Conservation (phyloP, 768 basidiomycete genomes). For the Kwoniella shandongensis region DNA sequence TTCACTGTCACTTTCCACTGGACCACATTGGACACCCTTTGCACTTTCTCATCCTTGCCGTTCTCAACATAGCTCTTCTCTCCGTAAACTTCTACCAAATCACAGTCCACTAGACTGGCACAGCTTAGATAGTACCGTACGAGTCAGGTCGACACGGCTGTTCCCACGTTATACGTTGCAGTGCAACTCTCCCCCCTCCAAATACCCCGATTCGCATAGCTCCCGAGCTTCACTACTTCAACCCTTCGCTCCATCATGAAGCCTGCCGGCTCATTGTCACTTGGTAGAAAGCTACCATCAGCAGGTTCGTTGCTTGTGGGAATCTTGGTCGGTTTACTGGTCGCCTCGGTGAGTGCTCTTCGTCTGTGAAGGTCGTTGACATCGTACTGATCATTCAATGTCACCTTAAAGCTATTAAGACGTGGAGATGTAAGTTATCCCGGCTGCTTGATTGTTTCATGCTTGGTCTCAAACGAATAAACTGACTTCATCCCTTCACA, state of each 20-base stretch:
- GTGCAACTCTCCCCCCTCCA: too few species aligned
- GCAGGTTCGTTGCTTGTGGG: conserved; percentile 48
- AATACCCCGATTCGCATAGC: too few species aligned
- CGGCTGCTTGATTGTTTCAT: background rate
- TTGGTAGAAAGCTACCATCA: conserved; percentile 45
- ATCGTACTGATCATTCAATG: background rate
- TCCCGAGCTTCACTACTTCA: too few species aligned
- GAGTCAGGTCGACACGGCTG: too few species aligned
- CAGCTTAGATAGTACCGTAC: too few species aligned
- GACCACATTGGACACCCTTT: too few species aligned
- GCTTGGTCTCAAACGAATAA: background rate
- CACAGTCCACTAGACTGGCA: too few species aligned
- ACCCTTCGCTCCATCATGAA: conserved; percentile 10
- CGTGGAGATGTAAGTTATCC: conserved; percentile 38
- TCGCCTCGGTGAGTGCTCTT: conserved; percentile 43
- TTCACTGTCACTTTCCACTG: too few species aligned
- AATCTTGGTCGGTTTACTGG: conserved; percentile 47
- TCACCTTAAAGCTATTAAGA: conserved; percentile 33
- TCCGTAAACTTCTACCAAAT: too few species aligned
- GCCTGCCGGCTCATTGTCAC: conserved; percentile 25
- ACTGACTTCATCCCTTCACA: conserved; percentile 3
- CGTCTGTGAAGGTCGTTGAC: conserved; percentile 1
- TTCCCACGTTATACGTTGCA: too few species aligned
- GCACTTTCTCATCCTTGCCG: too few species aligned
- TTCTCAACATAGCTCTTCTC: too few species aligned